Evolutionary conservation across 345 rosid species (phyloP).

Genomic region (Camelina hispida): DNA sequence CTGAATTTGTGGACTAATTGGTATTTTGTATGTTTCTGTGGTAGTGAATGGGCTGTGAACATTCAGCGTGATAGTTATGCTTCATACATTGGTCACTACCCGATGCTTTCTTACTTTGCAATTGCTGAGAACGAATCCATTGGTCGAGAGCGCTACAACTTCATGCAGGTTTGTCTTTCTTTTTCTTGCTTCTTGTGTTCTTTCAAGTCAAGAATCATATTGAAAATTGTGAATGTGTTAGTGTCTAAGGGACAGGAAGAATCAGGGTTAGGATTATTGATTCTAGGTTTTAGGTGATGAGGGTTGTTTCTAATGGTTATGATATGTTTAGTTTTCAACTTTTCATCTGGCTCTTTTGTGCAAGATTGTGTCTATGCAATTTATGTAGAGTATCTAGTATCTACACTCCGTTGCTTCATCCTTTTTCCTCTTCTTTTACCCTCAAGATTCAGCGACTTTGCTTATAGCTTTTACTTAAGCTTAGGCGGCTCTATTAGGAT

Average conservation of each 20-base stretch:
- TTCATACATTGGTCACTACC: conserved; percentile 87
- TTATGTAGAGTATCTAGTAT: conserved; percentile 3
- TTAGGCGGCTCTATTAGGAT: background rate
- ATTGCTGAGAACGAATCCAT: conserved; percentile 90
- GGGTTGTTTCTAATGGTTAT: background rate
- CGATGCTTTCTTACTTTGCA: conserved; percentile 83
- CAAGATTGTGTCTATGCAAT: background rate
- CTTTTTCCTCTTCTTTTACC: background rate
- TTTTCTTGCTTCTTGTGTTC: background rate
- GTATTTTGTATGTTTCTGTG: background rate
- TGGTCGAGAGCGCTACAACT: conserved; percentile 91
- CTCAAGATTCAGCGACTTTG: conserved; percentile 1
- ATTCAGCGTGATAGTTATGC: conserved; percentile 93
- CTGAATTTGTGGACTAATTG: background rate
- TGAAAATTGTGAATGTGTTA: background rate
- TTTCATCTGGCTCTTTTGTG: conserved; percentile 9
- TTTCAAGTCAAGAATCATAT: background rate
- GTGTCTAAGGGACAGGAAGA: conserved; percentile 1
- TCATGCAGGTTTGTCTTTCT: conserved; percentile 69
- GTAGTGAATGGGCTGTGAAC: conserved; percentile 95
- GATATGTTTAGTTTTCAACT: background rate
- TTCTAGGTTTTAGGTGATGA: conserved; percentile 12
- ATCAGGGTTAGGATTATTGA: background rate
- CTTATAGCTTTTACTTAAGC: background rate
- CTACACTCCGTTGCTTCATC: background rate